Conservation (phyloP, 1,284 basidiomycete genomes). For the Amylostereum areolatum region DNA sequence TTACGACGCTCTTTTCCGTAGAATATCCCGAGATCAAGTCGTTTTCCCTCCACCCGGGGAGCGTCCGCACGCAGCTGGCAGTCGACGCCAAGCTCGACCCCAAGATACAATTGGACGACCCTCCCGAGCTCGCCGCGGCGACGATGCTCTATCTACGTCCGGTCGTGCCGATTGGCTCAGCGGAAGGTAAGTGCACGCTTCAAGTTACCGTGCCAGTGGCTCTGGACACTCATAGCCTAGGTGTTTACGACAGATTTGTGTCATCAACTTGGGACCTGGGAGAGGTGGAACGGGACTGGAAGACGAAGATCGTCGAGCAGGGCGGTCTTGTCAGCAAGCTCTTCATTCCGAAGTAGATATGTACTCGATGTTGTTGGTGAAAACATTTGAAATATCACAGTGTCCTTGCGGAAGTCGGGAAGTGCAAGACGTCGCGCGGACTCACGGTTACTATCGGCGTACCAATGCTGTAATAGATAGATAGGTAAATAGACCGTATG, state of each 20-base stretch:
- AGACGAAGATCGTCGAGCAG: neutral
- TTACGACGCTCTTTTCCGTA: neutral
- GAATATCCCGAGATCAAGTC: neutral
- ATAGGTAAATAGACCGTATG: no score
- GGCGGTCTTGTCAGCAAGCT: neutral
- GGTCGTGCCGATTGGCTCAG: neutral
- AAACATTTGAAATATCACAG: no score
- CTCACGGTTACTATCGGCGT: no score
- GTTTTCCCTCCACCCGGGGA: neutral
- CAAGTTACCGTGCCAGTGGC: no score
- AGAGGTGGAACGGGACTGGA: conserved; percentile 1
- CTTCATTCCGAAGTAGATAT: neutral
- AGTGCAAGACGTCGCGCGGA: no score
- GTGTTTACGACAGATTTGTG: no score
- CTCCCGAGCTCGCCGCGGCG: neutral
- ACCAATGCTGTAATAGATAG: no score
- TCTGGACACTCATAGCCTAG: no score
- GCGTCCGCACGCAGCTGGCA: neutral
- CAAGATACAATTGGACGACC: neutral
- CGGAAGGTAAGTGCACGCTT: neutral
- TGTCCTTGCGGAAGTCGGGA: no score
- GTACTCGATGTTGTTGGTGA: no score
- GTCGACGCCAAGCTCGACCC: neutral
- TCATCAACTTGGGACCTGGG: neutral
- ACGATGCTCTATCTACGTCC: neutral